A percentile compares a stretch with the other conserved stretches of the same genome.
Evolutionary conservation across 768 basidiomycete species (phyloP).

Genomic region (Boletus fagicola): DNA sequence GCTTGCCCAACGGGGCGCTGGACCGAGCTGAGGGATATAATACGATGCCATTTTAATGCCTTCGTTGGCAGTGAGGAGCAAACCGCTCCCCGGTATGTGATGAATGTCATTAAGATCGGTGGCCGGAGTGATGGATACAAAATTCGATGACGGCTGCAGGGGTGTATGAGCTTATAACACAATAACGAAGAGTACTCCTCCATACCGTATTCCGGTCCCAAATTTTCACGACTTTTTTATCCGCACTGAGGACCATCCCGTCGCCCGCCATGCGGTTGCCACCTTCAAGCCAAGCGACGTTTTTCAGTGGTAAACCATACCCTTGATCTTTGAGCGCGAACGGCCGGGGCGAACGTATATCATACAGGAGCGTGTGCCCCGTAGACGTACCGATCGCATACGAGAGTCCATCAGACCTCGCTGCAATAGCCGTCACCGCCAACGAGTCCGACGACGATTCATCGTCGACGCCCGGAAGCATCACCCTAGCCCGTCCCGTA

Average conservation of each 20-base stretch:
- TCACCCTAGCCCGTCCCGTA: constrained; percentile 32
- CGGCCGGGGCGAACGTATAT: constrained; percentile 79
- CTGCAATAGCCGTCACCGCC: constrained; percentile 79
- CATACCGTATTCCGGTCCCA: constrained; percentile 87
- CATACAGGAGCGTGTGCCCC: constrained; percentile 92
- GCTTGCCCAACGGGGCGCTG: constrained; percentile 94
- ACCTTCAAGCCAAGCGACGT: constrained; percentile 86
- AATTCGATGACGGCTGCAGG: constrained; percentile 74
- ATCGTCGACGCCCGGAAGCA: constrained; percentile 36
- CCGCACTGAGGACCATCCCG: constrained; percentile 86
- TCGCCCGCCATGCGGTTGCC: constrained; percentile 82
- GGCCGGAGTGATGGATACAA: constrained; percentile 89
- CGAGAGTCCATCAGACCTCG: constrained; percentile 84
- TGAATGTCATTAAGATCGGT: constrained; percentile 88
- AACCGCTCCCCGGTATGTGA: constrained; percentile 83
- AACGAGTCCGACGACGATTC: constrained; percentile 34
- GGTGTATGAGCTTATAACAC: constrained; percentile 1
- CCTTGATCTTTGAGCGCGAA: constrained; percentile 96
- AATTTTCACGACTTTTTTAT: constrained; percentile 96
- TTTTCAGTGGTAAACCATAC: constrained; percentile 87
- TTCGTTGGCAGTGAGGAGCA: constrained; percentile 92
- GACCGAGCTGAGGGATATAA: constrained; percentile 94
- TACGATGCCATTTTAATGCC: constrained; percentile 94
- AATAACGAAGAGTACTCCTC: constrained; percentile 7
- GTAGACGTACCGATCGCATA: constrained; percentile 95